Conservation (phyloP, 2,329 filamentous ascomycete species). For the Pestalotiopsis sp. region DNA sequence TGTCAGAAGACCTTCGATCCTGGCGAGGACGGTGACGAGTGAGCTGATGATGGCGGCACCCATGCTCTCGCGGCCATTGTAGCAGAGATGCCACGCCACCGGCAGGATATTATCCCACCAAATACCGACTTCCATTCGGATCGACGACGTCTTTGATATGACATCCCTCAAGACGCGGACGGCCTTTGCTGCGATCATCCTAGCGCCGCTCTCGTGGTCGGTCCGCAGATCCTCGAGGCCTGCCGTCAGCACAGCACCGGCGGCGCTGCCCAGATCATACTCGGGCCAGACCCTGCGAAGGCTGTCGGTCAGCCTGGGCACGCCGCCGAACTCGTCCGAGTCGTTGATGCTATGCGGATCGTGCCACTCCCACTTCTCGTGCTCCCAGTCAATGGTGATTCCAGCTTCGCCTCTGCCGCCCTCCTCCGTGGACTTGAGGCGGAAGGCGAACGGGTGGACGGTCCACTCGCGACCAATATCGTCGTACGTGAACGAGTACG, state of each 20-base stretch:
- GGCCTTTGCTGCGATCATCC: conserved; percentile 57
- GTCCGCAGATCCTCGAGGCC: conserved; percentile 52
- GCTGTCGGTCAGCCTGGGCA: conserved; percentile 60
- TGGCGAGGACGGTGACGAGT: conserved; percentile 47
- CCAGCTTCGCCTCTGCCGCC: conserved; percentile 41
- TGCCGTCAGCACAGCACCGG: conserved; percentile 44
- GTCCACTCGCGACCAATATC: conserved; percentile 60
- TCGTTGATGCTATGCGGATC: conserved; percentile 51
- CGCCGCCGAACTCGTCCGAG: conserved; percentile 48
- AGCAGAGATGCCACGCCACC: conserved; percentile 64
- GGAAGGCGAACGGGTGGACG: conserved; percentile 63
- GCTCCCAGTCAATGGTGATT: conserved; percentile 64
- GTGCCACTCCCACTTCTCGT: conserved; percentile 60
- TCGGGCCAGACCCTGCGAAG: conserved; percentile 62
- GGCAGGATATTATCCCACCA: conserved; percentile 58
- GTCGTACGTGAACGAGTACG: conserved; percentile 57
- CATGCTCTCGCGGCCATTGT: conserved; percentile 69
- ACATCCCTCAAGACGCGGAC: conserved; percentile 51
- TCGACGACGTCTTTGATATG: conserved; percentile 33
- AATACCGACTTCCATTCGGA: conserved; percentile 27
- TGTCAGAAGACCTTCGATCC: conserved; percentile 31
- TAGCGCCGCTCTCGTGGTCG: conserved; percentile 62
- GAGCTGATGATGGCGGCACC: conserved; percentile 57
- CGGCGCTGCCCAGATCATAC: conserved; percentile 45
- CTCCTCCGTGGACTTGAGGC: conserved; percentile 41